These are phyloP conservation scores for Gossypium ekmanianum DNA, from an alignment of 345 rosid genomes.

Conservation along the genomic window DNA sequence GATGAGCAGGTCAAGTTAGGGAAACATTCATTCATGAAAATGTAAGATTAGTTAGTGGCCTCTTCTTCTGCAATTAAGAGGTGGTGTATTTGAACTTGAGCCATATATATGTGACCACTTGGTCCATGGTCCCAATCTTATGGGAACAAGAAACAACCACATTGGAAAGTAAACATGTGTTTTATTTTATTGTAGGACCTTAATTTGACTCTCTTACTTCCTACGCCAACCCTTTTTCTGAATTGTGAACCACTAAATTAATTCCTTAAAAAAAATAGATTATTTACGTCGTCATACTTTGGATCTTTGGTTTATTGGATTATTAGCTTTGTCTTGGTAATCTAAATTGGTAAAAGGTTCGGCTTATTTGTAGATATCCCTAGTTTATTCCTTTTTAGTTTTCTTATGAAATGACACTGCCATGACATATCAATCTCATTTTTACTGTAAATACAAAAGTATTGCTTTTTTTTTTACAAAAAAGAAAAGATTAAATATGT, in stretches of 20 bases:
- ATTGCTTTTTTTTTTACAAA: too few species aligned
- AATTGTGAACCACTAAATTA: background rate
- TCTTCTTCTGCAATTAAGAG: too few species aligned
- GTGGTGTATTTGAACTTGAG: too few species aligned
- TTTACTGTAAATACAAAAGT: too few species aligned
- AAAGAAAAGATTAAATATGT: too few species aligned
- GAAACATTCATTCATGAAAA: background rate
- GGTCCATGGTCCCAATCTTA: constrained; percentile 30
- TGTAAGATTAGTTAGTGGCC: too few species aligned
- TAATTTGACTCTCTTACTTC: background rate
- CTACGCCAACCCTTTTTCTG: background rate
- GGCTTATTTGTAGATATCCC: background rate
- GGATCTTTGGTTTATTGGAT: background rate
- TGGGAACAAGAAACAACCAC: constrained; percentile 23
- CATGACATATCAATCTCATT: too few species aligned
- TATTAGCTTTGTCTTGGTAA: background rate
- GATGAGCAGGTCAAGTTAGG: background rate
- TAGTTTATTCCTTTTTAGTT: background rate
- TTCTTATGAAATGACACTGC: too few species aligned
- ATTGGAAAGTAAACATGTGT: constrained; percentile 2
- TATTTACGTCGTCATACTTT: background rate
- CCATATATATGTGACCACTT: background rate
- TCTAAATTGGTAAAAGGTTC: background rate
- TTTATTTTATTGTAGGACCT: background rate
- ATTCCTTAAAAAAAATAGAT: background rate